Percentiles rank a stretch among this genome's conserved stretches.
Conservation (phyloP, 2,329 filamentous ascomycete species). For the Boeremia lycopersici region DNA sequence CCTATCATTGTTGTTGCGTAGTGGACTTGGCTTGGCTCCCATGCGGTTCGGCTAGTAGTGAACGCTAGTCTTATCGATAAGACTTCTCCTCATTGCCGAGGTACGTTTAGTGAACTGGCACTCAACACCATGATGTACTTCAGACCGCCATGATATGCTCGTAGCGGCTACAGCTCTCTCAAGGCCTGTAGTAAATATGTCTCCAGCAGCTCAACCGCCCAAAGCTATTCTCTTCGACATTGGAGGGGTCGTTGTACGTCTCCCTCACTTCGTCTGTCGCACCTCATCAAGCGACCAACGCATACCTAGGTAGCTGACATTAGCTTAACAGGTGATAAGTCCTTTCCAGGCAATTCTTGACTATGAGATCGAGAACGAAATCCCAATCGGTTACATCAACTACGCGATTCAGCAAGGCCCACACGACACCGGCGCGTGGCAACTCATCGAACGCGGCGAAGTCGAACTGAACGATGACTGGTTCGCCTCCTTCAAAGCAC, state of each 20-base stretch:
- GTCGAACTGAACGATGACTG: slow-evolving; percentile 76
- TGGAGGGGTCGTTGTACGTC: slow-evolving; percentile 91
- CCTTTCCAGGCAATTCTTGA: slow-evolving; percentile 93
- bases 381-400: slow-evolving; percentile 91
- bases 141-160: slow-evolving; percentile 25
- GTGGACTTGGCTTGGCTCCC: too few relatives aligned
- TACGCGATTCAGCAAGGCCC: slow-evolving; percentile 80
- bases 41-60: not conserved
- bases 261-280: not conserved
- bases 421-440: slow-evolving; percentile 79
- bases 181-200: slow-evolving; percentile 13
- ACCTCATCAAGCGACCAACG: not conserved
- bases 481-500: slow-evolving; percentile 75
- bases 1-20: too few relatives aligned
- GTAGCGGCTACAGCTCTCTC: slow-evolving; percentile 4
- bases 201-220: slow-evolving; percentile 16
- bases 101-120: slow-evolving; percentile 22
- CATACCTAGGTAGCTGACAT: not conserved
- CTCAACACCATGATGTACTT: slow-evolving; percentile 20
- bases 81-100: slow-evolving; percentile 30
- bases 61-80: slow-evolving; percentile 24
- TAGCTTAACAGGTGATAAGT: slow-evolving; percentile 72
- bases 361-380: slow-evolving; percentile 77
- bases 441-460: slow-evolving; percentile 82
- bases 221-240: slow-evolving; percentile 80